Percentiles rank a stretch among this genome's conserved stretches.
Evolutionary conservation across 768 basidiomycete genomes (phyloP).

Genomic region (Rhodotorula graminis): DNA sequence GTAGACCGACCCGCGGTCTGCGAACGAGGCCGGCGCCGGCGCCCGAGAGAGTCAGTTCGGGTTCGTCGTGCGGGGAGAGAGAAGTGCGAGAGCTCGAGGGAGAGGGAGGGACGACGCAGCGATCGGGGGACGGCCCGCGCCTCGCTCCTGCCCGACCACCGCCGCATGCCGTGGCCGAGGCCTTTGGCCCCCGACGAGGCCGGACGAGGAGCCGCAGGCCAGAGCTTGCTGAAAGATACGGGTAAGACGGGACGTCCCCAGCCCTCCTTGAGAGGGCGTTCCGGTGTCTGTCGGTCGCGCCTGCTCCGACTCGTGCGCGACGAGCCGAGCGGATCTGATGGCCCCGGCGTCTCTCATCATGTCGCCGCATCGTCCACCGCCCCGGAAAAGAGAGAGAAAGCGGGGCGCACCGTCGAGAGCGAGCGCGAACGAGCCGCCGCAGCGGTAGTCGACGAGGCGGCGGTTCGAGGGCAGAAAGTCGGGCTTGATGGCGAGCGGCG

Average conservation of each 20-base stretch:
- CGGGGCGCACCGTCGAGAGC: constrained; percentile 29
- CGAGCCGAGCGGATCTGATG: constrained; percentile 27
- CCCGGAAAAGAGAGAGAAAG: neutral
- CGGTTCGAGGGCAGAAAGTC: constrained; percentile 19
- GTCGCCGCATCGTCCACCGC: neutral
- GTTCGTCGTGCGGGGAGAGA: too few relatives aligned
- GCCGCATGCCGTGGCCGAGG: too few relatives aligned
- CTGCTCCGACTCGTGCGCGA: neutral
- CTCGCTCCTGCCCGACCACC: neutral
- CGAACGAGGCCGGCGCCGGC: too few relatives aligned
- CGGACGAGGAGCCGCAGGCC: neutral
- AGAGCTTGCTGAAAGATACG: neutral
- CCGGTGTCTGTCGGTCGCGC: neutral
- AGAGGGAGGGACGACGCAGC: neutral
- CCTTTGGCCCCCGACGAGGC: too few relatives aligned
- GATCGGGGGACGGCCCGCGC: neutral
- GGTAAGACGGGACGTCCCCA: neutral
- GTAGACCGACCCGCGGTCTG: constrained; percentile 31
- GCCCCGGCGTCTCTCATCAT: constrained; percentile 37
- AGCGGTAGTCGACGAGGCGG: constrained; percentile 33
- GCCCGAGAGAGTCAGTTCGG: neutral
- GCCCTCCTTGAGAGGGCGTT: too few relatives aligned
- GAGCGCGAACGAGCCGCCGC: constrained; percentile 35
- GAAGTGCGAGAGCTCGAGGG: too few relatives aligned
- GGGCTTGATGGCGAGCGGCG: constrained; percentile 1